A percentile compares a stretch with the other conserved stretches of the same genome.
These are phyloP conservation scores for Colletotrichum sublineola DNA, from an alignment of 2,329 filamentous ascomycete genomes.

Conservation along the genomic window DNA sequence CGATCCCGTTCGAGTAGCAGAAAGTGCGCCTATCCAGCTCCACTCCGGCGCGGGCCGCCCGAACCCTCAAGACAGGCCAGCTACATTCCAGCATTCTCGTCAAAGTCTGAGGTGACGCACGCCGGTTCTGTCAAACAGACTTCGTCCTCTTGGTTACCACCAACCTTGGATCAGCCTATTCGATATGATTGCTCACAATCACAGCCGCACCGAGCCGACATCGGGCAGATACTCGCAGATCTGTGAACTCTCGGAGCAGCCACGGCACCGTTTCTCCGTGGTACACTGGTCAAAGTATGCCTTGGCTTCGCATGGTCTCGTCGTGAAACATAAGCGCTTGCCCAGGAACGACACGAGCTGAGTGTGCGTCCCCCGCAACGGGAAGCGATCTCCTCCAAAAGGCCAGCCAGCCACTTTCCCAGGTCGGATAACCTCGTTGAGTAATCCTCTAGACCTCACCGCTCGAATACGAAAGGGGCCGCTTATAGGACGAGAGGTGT, in stretches of 20 bases:
- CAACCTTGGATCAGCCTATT: background rate
- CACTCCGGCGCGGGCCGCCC: background rate
- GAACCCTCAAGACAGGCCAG: background rate
- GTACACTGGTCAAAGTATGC: background rate
- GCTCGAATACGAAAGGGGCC: background rate
- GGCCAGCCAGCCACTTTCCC: background rate
- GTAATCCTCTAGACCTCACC: background rate
- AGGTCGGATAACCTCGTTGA: background rate
- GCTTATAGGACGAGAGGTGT: background rate
- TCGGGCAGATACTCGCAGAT: background rate
- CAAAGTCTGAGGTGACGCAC: background rate
- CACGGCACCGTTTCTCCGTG: background rate
- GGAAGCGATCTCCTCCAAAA: background rate
- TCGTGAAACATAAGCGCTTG: background rate
- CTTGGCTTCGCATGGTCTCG: background rate
- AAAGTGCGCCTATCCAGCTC: background rate
- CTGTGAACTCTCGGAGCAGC: background rate
- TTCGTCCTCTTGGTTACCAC: background rate
- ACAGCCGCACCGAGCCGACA: background rate
- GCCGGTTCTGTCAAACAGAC: background rate
- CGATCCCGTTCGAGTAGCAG: background rate
- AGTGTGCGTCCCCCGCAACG: background rate
- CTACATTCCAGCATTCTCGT: background rate
- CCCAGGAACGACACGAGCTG: background rate
- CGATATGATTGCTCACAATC: background rate